A percentile compares a stretch with the other conserved stretches of the same genome.
Evolutionary conservation across 495 filamentous ascomycete species (phyloP).

Genomic region (Talaromyces adpressus): DNA sequence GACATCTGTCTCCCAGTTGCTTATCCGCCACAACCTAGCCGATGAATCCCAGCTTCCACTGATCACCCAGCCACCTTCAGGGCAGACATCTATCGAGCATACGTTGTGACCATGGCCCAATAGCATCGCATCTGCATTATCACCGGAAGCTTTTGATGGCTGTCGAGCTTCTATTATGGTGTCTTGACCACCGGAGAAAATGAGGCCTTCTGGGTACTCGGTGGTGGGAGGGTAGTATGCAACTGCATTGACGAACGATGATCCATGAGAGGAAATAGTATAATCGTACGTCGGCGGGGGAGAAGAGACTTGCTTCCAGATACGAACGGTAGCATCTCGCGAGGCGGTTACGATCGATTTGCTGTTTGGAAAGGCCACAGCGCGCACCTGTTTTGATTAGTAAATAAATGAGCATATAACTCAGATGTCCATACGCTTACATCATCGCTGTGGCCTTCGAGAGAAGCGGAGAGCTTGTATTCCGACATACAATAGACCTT

Average conservation of each 20-base stretch:
- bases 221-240: slow-evolving; percentile 67
- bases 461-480: slow-evolving; percentile 78
- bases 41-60: slow-evolving; percentile 95
- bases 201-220: slow-evolving; percentile 68
- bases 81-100: slow-evolving; percentile 73
- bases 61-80: slow-evolving; percentile 63
- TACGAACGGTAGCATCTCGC: slow-evolving; percentile 80
- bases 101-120: slow-evolving; percentile 83
- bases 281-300: slow-evolving; percentile 68
- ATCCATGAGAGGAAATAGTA: slow-evolving; percentile 65
- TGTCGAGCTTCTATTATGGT: slow-evolving; percentile 86
- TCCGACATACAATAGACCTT: slow-evolving; percentile 41
- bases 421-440: slow-evolving; percentile 43
- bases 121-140: slow-evolving; percentile 78
- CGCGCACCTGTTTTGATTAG: slow-evolving; percentile 62
- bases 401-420: slow-evolving; percentile 11
- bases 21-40: slow-evolving; percentile 68
- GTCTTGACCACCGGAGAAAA: slow-evolving; percentile 83
- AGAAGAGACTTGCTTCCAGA: slow-evolving; percentile 67
- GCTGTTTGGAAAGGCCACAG: slow-evolving; percentile 70
- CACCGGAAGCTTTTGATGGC: slow-evolving; percentile 52
- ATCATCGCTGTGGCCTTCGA: slow-evolving; percentile 77
- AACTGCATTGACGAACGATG: slow-evolving; percentile 78
- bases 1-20: slow-evolving; percentile 67
- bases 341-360: slow-evolving; percentile 76